Evolutionary conservation across 164 flowering plant species (phyloP), one percentile per base, ranked within the genome.

Genomic region (Santalum album): DNA sequence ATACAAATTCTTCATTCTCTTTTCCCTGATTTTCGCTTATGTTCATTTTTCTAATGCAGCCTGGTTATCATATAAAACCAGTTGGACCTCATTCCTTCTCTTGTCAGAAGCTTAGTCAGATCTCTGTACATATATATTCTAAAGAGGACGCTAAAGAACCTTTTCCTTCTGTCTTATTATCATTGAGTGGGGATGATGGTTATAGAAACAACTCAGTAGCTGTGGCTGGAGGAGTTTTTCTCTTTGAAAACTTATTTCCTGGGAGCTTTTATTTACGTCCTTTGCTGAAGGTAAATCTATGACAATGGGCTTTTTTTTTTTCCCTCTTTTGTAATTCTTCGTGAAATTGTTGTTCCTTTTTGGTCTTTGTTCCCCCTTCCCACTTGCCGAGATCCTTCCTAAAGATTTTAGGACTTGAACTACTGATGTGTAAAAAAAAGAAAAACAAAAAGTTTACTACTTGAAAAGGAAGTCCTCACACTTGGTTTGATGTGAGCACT

Each of bases 241-340:
- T 70, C 27, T 94, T 94, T 71, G 88, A 81, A 63, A 69, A 73
- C 72, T 65, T 94, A 50, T 94, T 87, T 70, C 96, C 99, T 45
- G 99, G 99, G 55, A 87, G 80, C 58, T 94, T 90, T 70, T 94
- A 90, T 71, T 69, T 94, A 55, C 97, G 97, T 25, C 96, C 99
- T 49, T 69, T 94, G 53, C 82, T 94, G 18, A 94, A 94, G 97
- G 99, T 90, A 72, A 58, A 16, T 54, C 42, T 19, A 51, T 3
- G 34, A 29, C 4, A 29, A 29, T 3, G 4, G 34, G 34, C 34
- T 29, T 29, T 9, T 29, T 29, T 4, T 29, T 29, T 3, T 4
- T 29, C 4, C 34, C 34, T 9, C n/a, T n/a, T n/a, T n/a, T n/a
- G n/a, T n/a, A n/a, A n/a, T n/a, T n/a, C n/a, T n/a, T n/a, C n/a